Evolutionary conservation across 352 stramenopile species (phyloP).

Genomic region (Pythium brassicae): DNA sequence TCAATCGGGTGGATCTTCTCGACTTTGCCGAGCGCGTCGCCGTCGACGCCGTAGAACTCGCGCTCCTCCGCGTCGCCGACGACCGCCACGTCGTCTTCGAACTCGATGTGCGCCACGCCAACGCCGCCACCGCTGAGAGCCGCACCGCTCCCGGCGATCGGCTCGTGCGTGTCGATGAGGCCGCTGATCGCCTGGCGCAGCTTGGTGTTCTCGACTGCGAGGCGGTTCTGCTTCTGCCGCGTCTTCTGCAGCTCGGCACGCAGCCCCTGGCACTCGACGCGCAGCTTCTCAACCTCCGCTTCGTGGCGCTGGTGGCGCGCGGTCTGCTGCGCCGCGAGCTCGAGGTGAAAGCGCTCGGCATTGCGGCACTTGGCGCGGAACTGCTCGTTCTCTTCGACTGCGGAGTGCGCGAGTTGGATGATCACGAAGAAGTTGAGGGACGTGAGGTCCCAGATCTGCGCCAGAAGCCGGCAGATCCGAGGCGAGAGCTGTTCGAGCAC

Average conservation of each 20-base stretch:
- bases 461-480: slow-evolving; percentile 36
- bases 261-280: slow-evolving; percentile 30
- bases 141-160: neutral
- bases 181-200: slow-evolving; percentile 35
- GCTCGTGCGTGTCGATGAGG: slow-evolving; percentile 25
- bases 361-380: slow-evolving; percentile 26
- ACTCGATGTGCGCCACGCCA: slow-evolving; percentile 7
- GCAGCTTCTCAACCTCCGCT: slow-evolving; percentile 27
- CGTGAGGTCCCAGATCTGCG: slow-evolving; percentile 60
- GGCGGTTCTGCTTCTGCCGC: slow-evolving; percentile 38
- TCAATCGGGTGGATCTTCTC: slow-evolving; percentile 48
- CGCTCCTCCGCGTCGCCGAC: slow-evolving; percentile 37
- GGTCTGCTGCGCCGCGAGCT: slow-evolving; percentile 25
- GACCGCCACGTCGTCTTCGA: slow-evolving; percentile 29
- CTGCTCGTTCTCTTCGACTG: slow-evolving; percentile 29
- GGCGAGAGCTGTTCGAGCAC: slow-evolving; percentile 45
- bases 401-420: slow-evolving; percentile 38
- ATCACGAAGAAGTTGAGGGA: slow-evolving; percentile 65
- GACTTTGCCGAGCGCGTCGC: slow-evolving; percentile 30
- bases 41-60: slow-evolving; percentile 37
- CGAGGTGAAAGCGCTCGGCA: slow-evolving; percentile 25
- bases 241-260: slow-evolving; percentile 54
- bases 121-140: slow-evolving; percentile 6
- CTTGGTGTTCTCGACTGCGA: slow-evolving; percentile 49
- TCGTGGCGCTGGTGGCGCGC: slow-evolving; percentile 28